Evolutionary conservation across 139 green algal genomes (phyloP).

Genomic region (Eudorina sp.): DNA sequence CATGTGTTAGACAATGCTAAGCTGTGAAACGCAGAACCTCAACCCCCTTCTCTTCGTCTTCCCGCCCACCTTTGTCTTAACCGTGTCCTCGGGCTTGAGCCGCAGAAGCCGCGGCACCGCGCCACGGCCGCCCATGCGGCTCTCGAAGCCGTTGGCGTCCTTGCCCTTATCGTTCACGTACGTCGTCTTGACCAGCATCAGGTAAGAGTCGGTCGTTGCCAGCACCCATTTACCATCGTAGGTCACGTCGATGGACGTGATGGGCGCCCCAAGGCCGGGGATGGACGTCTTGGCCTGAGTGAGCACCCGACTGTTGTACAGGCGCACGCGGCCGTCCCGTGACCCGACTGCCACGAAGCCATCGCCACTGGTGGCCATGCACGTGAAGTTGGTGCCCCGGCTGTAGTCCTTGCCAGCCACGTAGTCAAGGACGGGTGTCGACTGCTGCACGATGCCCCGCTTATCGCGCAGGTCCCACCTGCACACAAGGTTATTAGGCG

Average conservation of each 20-base stretch:
- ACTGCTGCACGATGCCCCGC: slow-evolving; percentile 71
- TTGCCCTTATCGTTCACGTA: slow-evolving; percentile 78
- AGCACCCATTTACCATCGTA: slow-evolving; percentile 92
- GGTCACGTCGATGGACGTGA: slow-evolving; percentile 94
- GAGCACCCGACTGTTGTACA: slow-evolving; percentile 91
- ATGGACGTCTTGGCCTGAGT: slow-evolving; percentile 89
- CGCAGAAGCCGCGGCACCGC: slow-evolving; percentile 89
- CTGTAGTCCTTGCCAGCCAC: slow-evolving; percentile 92
- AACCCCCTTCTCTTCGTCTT: too few species aligned
- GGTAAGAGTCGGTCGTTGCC: slow-evolving; percentile 93
- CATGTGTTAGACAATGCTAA: too few species aligned
- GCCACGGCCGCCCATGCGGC: slow-evolving; percentile 73
- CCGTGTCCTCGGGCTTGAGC: slow-evolving; percentile 84
- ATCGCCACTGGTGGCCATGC: slow-evolving; percentile 85
- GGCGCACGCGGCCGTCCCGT: slow-evolving; percentile 85
- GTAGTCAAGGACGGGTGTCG: slow-evolving; percentile 70
- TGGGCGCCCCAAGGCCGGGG: slow-evolving; percentile 89
- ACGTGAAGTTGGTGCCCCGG: slow-evolving; percentile 87
- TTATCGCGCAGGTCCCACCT: slow-evolving; percentile 90
- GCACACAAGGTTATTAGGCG: too few species aligned
- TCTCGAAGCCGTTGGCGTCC: slow-evolving; percentile 80
- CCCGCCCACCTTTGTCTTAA: not conserved
- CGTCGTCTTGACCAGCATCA: slow-evolving; percentile 94
- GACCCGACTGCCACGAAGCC: slow-evolving; percentile 92
- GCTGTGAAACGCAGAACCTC: too few species aligned